Evolutionary conservation across 768 basidiomycete species (phyloP).

Genomic region (Mycena crocata): DNA sequence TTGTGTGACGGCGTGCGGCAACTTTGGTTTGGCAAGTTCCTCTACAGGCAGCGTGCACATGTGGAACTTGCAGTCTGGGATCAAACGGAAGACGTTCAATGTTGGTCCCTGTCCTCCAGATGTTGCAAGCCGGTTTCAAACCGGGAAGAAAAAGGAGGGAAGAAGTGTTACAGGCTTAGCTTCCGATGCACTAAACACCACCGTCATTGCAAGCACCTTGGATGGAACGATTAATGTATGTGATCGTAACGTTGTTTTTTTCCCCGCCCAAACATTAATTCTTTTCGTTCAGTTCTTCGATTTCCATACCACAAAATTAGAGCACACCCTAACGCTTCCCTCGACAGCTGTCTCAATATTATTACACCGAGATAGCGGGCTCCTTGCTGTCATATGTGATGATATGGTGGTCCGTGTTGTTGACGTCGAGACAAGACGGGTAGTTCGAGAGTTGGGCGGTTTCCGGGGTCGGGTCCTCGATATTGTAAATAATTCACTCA

Average conservation of each 20-base stretch:
- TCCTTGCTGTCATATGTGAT: conserved; percentile 87
- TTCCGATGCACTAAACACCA: conserved; percentile 85
- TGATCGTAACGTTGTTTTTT: conserved; percentile 25
- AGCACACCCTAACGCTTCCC: conserved; percentile 73
- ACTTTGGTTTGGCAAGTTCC: conserved; percentile 90
- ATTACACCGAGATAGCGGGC: conserved; percentile 86
- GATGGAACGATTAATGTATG: conserved; percentile 92
- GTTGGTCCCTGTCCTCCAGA: conserved; percentile 74
- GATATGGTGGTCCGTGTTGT: conserved; percentile 87
- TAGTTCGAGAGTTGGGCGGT: conserved; percentile 91
- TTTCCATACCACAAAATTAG: conserved; percentile 87
- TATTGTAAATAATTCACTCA: conserved; percentile 63
- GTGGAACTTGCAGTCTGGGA: conserved; percentile 98
- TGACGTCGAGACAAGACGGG: conserved; percentile 89
- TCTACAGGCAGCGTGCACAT: conserved; percentile 84
- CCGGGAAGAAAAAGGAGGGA: conserved; percentile 52
- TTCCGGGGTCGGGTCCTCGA: conserved; percentile 90
- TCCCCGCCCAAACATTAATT: conserved; percentile 8
- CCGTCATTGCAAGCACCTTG: conserved; percentile 84
- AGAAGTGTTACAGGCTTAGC: conserved; percentile 84
- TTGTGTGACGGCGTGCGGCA: conserved; percentile 94
- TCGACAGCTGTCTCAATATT: conserved; percentile 76
- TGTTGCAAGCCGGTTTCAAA: conserved; percentile 56
- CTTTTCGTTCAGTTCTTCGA: conserved; percentile 84
- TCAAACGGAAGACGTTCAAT: conserved; percentile 81